A percentile compares a stretch with the other conserved stretches of the same genome.
Conservation (phyloP, 345 rosid species). For the Brassica carinata region DNA sequence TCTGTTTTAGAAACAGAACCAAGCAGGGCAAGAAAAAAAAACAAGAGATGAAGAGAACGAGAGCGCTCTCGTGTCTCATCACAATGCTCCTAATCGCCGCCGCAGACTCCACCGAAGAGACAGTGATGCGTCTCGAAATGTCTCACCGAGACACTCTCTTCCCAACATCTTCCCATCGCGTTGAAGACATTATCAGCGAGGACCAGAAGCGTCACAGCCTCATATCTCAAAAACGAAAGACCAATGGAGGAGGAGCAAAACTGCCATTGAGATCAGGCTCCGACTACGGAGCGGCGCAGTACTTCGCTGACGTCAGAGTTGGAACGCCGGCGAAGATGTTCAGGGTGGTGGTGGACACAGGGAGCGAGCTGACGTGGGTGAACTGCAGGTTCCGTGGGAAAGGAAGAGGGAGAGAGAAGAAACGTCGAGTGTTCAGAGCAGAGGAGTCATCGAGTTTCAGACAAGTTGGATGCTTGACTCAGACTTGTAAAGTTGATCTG, state of each 20-base stretch:
- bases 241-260: slow-evolving; percentile 16
- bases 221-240: slow-evolving; percentile 29
- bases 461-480: slow-evolving; percentile 55
- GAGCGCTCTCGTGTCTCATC: slow-evolving; percentile 19
- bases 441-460: slow-evolving; percentile 51
- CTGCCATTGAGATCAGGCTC: slow-evolving; percentile 47
- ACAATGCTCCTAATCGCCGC: slow-evolving; percentile 16
- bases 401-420: background rate
- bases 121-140: slow-evolving; percentile 21
- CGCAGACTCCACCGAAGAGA: slow-evolving; percentile 9
- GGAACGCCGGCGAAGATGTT: slow-evolving; percentile 67
- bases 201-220: slow-evolving; percentile 48
- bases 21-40: slow-evolving; percentile 1
- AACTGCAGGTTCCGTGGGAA: slow-evolving; percentile 41
- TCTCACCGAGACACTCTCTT: slow-evolving; percentile 25
- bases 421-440: slow-evolving; percentile 44
- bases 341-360: slow-evolving; percentile 56
- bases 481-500: slow-evolving; percentile 54
- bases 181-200: slow-evolving; percentile 37
- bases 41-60: slow-evolving; percentile 23
- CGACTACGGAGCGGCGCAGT: slow-evolving; percentile 56
- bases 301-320: slow-evolving; percentile 46
- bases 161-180: slow-evolving; percentile 11
- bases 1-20: slow-evolving; percentile 27
- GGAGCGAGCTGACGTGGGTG: slow-evolving; percentile 65